Evolutionary conservation across 2,329 filamentous ascomycete genomes (phyloP), one percentile per base, ranked within the genome.

Genomic region (Emericellopsis cladophorae): DNA sequence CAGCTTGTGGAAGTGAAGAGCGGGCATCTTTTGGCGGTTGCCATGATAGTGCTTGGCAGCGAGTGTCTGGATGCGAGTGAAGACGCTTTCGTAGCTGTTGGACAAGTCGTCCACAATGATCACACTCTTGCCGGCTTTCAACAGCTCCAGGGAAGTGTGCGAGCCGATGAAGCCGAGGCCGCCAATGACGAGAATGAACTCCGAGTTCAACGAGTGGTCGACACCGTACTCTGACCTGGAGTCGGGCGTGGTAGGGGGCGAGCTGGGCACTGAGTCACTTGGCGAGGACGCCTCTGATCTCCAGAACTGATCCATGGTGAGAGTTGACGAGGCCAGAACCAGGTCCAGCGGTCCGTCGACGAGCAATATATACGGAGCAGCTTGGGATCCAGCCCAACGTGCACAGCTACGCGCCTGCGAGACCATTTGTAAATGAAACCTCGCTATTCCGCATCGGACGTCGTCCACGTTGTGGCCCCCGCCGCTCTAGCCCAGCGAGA

Each of bases 101-200:
- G 56, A 58, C 12, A 66, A 53, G 45, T 65, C 59, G 45, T 67
- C 64, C 36, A 67, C 56, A 39, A 67, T 60, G 42, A 75, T 61
- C 26, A 75, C 70, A 46, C 70, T 72, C 54, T 71, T 65, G 16
- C 70, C 68, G 31, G 63, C 64, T 44, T 73, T 69, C 44, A 75
- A 59, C 29, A 76, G 56, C 49, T 74, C 70, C 1, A 74, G 57
- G 1, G 66, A 62, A 0, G 71, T 75, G 51, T 75, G 71, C 2
- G 69, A 74, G 23, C 72, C 72, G 41, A 75, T 74, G 52, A 70
- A 74, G 7, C 70, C 70, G 12, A 72, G 61, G 9, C 70, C 70
- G 16, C 70, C 70, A 31, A 71, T 66, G 23, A 75, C 70, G 49
- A 74, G 55, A 41, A 64, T 61, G 43, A 61, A 60, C 29, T 36